Evolutionary conservation across 2,329 filamentous ascomycete species (phyloP), one percentile per base, ranked within the genome.

Genomic region (Pestalotiopsis sp.): DNA sequence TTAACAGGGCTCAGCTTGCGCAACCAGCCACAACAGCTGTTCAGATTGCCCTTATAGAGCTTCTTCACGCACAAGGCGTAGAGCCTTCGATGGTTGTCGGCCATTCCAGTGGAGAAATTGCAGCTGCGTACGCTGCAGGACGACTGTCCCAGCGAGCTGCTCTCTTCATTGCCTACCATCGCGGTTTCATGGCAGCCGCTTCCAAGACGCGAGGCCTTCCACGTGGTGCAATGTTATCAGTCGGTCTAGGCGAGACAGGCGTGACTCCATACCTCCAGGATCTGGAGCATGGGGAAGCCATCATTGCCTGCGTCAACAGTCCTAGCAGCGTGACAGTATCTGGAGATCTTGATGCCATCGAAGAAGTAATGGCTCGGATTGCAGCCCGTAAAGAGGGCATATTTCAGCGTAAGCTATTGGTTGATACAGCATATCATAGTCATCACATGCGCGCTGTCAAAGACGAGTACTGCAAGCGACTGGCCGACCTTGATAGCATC

Each of bases 81-180:
- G 60, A 64, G 0, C 78, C 80, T 0, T 20, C 70, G 1, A 76
- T 75, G 1, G 78, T 82, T 4, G 70, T 79, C 1, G 81, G 82
- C 0, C 81, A 83, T 61, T 82, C 80, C 1, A 78, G 74, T 4
- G 81, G 82, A 1, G 81, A 83, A 66, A 82, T 82, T n/a, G 80
- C 77, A 0, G 81, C 79, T 9, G 81, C 80, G 0, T 83, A 81
- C 69, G 76, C 80, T 0, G 72, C 77, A 0, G 77, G 78, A 1
- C 70, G 68, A 4, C 66, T 81, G 3, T 74, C 73, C 4, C 68
- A 72, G 4, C 62, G 74, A 60, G 73, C 78, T 7, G 80, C 80
- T 0, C 77, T 80, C 25, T 70, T 71, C 6, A 70, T 80, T 11
- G 77, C 81, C 0, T 82, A 79, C 69, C 77, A 78, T 66, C 77